Conservation (phyloP, 805 yeast genomes). For the Sugiyamaella marilandica region DNA sequence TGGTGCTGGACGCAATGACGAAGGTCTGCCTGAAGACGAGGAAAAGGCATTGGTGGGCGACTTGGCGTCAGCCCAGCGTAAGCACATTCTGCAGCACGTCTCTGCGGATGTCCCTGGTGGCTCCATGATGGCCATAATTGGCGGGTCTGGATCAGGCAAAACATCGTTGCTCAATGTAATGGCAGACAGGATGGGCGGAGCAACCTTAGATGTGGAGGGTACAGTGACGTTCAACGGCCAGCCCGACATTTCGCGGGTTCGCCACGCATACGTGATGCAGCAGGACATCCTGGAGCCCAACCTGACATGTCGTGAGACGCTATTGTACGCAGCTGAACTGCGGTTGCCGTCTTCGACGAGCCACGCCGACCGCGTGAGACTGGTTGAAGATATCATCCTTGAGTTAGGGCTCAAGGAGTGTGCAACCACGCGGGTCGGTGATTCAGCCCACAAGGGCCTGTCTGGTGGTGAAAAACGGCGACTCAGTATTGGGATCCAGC, state of each 20-base stretch:
- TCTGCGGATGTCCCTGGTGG: slow-evolving; percentile 33
- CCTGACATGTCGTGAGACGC: slow-evolving; percentile 66
- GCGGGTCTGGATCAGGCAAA: slow-evolving; percentile 86
- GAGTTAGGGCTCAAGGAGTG: slow-evolving; percentile 66
- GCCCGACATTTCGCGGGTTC: slow-evolving; percentile 27
- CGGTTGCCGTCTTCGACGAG: slow-evolving; percentile 49
- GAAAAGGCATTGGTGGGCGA: not conserved
- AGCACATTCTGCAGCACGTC: slow-evolving; percentile 5
- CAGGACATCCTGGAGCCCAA: slow-evolving; percentile 69
- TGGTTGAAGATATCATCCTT: slow-evolving; percentile 57
- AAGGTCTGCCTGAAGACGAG: not conserved
- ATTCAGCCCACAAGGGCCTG: slow-evolving; percentile 49
- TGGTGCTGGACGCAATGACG: not conserved
- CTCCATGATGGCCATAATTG: slow-evolving; percentile 71
- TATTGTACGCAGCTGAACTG: slow-evolving; percentile 65
- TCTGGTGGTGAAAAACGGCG: slow-evolving; percentile 86
- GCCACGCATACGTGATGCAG: slow-evolving; percentile 67
- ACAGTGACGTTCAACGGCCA: slow-evolving; percentile 27
- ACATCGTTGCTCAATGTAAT: slow-evolving; percentile 65
- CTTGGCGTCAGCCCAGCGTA: slow-evolving; percentile 4
- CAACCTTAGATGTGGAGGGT: slow-evolving; percentile 25
- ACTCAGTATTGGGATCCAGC: slow-evolving; percentile 70
- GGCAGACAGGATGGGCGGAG: slow-evolving; percentile 29
- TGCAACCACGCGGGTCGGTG: slow-evolving; percentile 55
- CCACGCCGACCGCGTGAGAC: slow-evolving; percentile 38